Percentiles rank a stretch among this genome's conserved stretches.
Evolutionary conservation across 495 filamentous ascomycete species (phyloP).

Genomic region (Chlorociboria aeruginascens): DNA sequence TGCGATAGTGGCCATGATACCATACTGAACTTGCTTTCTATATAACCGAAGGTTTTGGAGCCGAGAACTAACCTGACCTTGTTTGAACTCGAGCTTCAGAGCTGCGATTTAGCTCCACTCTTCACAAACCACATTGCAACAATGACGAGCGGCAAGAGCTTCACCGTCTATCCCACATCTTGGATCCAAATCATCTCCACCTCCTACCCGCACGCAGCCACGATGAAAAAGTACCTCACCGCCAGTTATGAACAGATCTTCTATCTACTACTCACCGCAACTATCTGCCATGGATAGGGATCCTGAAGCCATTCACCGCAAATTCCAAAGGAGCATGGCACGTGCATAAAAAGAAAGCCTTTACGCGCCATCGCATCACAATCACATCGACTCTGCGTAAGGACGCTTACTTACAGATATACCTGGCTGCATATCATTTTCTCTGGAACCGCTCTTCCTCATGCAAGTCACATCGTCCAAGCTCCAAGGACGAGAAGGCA

Average conservation of each 20-base stretch:
- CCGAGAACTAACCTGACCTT: no score
- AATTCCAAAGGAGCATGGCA: background rate
- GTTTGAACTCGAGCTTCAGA: no score
- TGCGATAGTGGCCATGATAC: no score
- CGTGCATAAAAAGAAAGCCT: background rate
- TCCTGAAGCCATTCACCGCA: background rate
- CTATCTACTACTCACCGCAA: background rate
- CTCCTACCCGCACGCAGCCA: no score
- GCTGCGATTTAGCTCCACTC: no score
- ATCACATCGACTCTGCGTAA: background rate
- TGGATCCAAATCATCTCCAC: no score
- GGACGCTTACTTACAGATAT: background rate
- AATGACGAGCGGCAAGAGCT: no score
- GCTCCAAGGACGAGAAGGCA: background rate
- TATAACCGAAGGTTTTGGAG: no score
- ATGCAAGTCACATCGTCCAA: background rate
- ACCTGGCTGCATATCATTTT: background rate
- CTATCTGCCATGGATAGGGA: background rate
- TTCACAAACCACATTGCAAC: no score
- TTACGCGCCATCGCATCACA: background rate
- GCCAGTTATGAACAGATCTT: background rate
- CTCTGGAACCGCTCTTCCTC: conserved; percentile 5
- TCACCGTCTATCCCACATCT: no score
- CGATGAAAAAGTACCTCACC: no score
- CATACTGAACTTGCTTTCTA: no score